A percentile compares a stretch with the other conserved stretches of the same genome.
These are phyloP conservation scores for Quercus dentata DNA, from an alignment of 306 rosid species.

Conservation along the genomic window DNA sequence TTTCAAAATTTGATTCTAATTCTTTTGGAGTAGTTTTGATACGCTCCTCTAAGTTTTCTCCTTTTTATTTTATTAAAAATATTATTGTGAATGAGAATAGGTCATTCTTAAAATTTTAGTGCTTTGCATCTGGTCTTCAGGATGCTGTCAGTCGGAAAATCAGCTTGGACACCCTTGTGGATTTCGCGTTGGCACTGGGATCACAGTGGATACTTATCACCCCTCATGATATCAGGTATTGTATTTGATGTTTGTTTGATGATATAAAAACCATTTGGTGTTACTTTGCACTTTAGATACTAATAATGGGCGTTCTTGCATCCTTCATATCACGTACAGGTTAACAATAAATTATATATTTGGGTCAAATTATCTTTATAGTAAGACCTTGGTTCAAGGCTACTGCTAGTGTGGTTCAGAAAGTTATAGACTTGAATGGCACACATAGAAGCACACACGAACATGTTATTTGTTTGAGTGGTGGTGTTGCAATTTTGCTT, in stretches of 20 bases:
- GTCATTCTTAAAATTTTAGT: not conserved
- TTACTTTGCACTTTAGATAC: not conserved
- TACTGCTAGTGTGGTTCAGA: not conserved
- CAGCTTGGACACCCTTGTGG: constrained; percentile 86
- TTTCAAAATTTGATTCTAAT: not conserved
- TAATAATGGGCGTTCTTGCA: not conserved
- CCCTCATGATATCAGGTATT: constrained; percentile 90
- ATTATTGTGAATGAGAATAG: not conserved
- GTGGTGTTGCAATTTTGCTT: too few relatives aligned
- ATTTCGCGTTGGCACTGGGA: constrained; percentile 76
- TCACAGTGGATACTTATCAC: constrained; percentile 96
- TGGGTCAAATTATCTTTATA: not conserved
- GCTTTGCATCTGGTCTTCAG: constrained; percentile 40
- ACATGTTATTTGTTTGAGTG: too few relatives aligned
- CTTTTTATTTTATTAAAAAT: not conserved
- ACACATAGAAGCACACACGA: too few relatives aligned
- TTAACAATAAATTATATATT: not conserved
- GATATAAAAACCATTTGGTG: not conserved
- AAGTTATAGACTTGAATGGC: not conserved
- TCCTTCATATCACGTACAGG: not conserved
- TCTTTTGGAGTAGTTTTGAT: not conserved
- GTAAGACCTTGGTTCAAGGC: not conserved
- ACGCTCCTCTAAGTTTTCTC: not conserved
- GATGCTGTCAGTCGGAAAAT: constrained; percentile 94
- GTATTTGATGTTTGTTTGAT: constrained; percentile 1